A percentile compares a stretch with the other conserved stretches of the same genome.
Evolutionary conservation across 768 basidiomycete species (phyloP).

Genomic region (Russula foetens): DNA sequence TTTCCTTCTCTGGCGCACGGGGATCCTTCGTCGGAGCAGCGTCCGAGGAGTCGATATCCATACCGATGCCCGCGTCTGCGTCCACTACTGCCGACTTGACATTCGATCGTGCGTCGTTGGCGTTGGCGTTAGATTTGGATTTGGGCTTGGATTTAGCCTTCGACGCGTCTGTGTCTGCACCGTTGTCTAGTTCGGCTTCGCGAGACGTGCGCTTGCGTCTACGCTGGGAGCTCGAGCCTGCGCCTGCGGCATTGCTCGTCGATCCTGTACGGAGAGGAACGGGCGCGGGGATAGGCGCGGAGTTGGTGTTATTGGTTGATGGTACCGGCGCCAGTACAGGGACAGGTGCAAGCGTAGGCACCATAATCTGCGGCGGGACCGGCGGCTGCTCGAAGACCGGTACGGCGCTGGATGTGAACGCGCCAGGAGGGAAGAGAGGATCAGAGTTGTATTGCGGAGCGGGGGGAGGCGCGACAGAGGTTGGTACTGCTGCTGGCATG

Average conservation of each 20-base stretch:
- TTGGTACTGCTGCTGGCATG: conserved; percentile 20
- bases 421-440: not conserved
- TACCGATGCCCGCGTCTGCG: not conserved
- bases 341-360: not conserved
- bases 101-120: not conserved
- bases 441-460: not conserved
- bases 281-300: not conserved
- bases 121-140: not conserved
- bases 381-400: conserved; percentile 3
- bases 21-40: not conserved
- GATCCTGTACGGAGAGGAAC: conserved; percentile 7
- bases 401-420: not conserved
- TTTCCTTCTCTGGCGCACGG: conserved; percentile 17
- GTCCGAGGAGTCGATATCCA: conserved; percentile 1
- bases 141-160: not conserved
- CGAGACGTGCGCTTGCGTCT: conserved; percentile 15
- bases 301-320: not conserved
- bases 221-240: too few relatives aligned
- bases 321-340: conserved; percentile 3
- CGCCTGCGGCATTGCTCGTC: conserved; percentile 23
- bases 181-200: conserved; percentile 11
- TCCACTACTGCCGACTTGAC: not conserved
- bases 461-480: conserved; percentile 4
- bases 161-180: not conserved
- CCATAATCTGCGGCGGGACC: not conserved